Base-by-base conservation (phyloP, 1,284 basidiomycete genomes). In the Takashimella tepidaria region DNA sequence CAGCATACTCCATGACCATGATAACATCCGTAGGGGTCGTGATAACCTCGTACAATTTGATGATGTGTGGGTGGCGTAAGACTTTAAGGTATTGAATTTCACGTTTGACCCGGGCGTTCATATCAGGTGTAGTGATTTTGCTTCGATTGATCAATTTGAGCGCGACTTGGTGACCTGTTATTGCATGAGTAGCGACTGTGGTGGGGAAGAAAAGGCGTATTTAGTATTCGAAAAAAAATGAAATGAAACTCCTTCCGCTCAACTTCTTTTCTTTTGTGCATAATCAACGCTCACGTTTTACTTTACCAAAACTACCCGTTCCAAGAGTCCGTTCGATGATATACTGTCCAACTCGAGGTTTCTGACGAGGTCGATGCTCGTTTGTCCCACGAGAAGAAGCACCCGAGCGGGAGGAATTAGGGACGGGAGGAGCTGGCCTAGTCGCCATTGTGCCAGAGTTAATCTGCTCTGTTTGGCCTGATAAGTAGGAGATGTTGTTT, bases 81-180 rank as follows among this genome's bases (percentile, higher is more conserved):
- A 90, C 84, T 57, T 89, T 85, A 81, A 96, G 88, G 77, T 95
- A 96, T 71, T 95, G 90, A 62, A 95, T 92, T 77, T 98, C 95
- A 45, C 92, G 84, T 74, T 92, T 88, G 20, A 98, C 93, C 51
- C 95, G 80, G 48, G 85, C 87, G 74, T 89, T 92, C 70, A 90
- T 95, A 76, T 92, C 89, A 64, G 91, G 87, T 59, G 86, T 84
- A 60, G 88, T 86, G 57, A 98, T 97, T 67, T 91, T 92, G 54
- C 89, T 88, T 72, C 95, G 92, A 56, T 91, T 92, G 67, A 98
- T 92, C 70, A 91, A 92, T 80, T 98, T 98, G 87, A 98, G 92
- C 3, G 95, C 95, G 43, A 98, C 95, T 63, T 86, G 86, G 70
- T 97, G 91, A 0, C 92, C 92, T 0, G 95, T 98, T 62, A 97